Percentiles rank a stretch among this genome's conserved stretches.
phyloP scores from a whole-genome alignment of 306 rosid genomes.

The Acmispon strigosus region DNA sequence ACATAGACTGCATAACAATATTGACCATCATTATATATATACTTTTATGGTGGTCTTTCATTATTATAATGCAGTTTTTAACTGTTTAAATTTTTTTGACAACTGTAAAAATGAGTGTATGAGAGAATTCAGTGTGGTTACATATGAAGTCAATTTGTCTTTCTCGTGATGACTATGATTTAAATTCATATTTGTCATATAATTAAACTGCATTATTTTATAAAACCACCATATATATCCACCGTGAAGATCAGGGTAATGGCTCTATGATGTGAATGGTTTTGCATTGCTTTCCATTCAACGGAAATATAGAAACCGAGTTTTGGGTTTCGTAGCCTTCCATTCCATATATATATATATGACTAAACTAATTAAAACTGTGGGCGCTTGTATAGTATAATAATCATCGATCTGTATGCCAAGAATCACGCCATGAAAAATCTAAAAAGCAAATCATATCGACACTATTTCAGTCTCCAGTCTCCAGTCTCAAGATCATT shows the following conservation, averaged over 20 bases:
- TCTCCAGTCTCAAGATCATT: slow-evolving; percentile 23
- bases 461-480: background rate
- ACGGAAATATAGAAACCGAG: background rate
- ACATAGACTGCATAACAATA: too few relatives aligned
- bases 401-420: background rate
- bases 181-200: too few relatives aligned
- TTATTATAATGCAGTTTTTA: too few relatives aligned
- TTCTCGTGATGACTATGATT: too few relatives aligned
- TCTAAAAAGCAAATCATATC: background rate
- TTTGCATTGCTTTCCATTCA: background rate
- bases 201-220: background rate
- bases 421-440: slow-evolving; percentile 12
- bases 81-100: too few relatives aligned
- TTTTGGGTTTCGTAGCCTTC: slow-evolving; percentile 20
- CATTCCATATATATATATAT: background rate
- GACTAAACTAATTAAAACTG: background rate
- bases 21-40: too few relatives aligned
- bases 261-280: background rate
- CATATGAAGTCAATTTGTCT: too few relatives aligned
- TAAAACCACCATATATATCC: background rate
- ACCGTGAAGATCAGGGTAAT: background rate
- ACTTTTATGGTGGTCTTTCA: too few relatives aligned
- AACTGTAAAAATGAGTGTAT: too few relatives aligned
- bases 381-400: background rate
- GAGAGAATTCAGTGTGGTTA: too few relatives aligned